Evolutionary conservation across 176 grass and related monocot species (phyloP), one percentile per base, ranked within the genome.

Genomic region (Themeda triandra): DNA sequence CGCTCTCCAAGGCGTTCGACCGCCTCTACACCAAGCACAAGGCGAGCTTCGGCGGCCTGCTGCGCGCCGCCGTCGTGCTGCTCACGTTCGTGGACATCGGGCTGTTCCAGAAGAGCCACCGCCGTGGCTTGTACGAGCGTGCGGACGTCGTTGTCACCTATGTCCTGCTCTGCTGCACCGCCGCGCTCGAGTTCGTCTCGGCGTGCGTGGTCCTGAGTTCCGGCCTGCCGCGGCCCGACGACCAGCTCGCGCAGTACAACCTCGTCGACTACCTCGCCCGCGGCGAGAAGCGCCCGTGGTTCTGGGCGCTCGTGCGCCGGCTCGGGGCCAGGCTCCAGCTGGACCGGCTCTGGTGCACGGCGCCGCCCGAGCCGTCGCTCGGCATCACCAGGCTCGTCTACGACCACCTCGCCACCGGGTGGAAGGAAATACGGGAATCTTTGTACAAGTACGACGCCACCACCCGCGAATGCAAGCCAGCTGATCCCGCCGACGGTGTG

Each of bases 341-440:
- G 11, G 80, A 72, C 35, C 36, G 14, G 17, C 5, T 44, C 15
- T 72, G 53, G 80, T 32, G 25, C 36, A 39, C 33, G 66, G n/a
- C 48, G 14, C 14, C 13, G 12, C 15, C 21, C 5, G 10, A 4
- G 23, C 24, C 79, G 0, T 58, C 79, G 0, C 6, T 15, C 32
- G 37, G 39, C 69, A 4, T 83, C 80, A 83, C 80, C 37, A 1
- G n/a, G 53, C 80, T 59, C 80, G 53, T 73, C 36, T 28, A 83
- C 27, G 25, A 6, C 6, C 36, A 83, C 54, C 0, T 45, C 68
- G 1, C 2, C 18, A 0, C 0, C 3, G 69, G 69, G 9, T 83
- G 68, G 80, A 28, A 2, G n/a, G n/a, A n/a, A n/a, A n/a, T n/a
- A n/a, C n/a, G n/a, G n/a, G n/a, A n/a, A n/a, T n/a, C n/a, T n/a